phyloP scores from a whole-genome alignment of 306 rosid species.

The Astragalus glycyphyllos region DNA sequence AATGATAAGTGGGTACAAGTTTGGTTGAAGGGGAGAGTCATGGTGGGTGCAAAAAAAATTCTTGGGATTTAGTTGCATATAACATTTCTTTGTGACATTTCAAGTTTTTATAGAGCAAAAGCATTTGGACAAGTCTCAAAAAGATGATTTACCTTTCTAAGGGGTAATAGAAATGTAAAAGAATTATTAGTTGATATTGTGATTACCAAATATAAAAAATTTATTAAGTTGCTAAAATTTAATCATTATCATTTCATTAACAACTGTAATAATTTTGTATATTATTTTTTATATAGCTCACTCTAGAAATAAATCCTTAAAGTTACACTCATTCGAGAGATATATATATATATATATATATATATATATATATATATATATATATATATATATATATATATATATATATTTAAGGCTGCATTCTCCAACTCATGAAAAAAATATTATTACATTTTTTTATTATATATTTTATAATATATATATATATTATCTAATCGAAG shows the following conservation, averaged over 20 bases:
- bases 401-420: no score
- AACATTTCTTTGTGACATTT: background rate
- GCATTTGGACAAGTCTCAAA: background rate
- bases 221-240: no score
- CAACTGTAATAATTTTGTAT: background rate
- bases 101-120: background rate
- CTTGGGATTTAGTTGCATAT: background rate
- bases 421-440: no score
- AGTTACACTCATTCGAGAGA: no score
- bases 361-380: no score
- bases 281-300: background rate
- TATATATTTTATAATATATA: no score
- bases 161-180: conserved; percentile 7
- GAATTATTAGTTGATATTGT: background rate
- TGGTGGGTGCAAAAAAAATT: background rate
- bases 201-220: no score
- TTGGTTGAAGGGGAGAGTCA: background rate
- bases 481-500: background rate
- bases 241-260: no score
- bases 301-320: background rate
- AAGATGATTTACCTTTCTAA: background rate
- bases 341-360: no score
- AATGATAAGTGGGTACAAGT: conserved; percentile 22
- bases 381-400: no score
- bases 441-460: no score